Conservation (phyloP, 2,329 filamentous ascomycete genomes). For the Monosporascus sp. region DNA sequence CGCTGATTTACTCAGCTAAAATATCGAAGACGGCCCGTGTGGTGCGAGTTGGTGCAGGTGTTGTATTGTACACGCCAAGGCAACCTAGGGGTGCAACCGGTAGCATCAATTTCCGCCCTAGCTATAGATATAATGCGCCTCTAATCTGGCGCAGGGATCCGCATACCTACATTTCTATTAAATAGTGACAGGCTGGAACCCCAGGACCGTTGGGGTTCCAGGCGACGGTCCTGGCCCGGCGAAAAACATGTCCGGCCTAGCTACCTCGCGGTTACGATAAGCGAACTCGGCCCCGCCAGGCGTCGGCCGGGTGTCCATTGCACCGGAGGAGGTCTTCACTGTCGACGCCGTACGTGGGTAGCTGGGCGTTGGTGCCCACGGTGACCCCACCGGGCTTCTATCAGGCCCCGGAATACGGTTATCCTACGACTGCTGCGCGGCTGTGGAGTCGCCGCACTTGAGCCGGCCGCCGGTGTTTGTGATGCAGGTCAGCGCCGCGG, state of each 20-base stretch:
- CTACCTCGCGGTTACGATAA: background rate
- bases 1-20: too few species aligned
- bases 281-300: background rate
- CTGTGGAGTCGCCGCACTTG: background rate
- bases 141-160: too few species aligned
- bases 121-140: too few species aligned
- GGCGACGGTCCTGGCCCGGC: background rate
- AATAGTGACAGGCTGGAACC: background rate
- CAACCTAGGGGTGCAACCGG: too few species aligned
- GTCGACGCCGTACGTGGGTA: background rate
- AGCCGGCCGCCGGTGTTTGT: background rate
- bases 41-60: too few species aligned
- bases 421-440: background rate
- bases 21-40: too few species aligned
- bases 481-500: background rate
- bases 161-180: too few species aligned
- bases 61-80: too few species aligned
- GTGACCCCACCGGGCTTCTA: background rate
- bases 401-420: background rate
- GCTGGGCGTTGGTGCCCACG: background rate
- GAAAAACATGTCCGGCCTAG: background rate
- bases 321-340: background rate
- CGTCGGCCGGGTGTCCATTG: background rate
- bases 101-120: too few species aligned
- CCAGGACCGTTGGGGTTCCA: background rate